Percentiles rank a stretch among this genome's conserved stretches.
These are phyloP conservation scores for Phaeosphaeria sp. DNA, from an alignment of 2,329 filamentous ascomycete species.

Conservation along the genomic window DNA sequence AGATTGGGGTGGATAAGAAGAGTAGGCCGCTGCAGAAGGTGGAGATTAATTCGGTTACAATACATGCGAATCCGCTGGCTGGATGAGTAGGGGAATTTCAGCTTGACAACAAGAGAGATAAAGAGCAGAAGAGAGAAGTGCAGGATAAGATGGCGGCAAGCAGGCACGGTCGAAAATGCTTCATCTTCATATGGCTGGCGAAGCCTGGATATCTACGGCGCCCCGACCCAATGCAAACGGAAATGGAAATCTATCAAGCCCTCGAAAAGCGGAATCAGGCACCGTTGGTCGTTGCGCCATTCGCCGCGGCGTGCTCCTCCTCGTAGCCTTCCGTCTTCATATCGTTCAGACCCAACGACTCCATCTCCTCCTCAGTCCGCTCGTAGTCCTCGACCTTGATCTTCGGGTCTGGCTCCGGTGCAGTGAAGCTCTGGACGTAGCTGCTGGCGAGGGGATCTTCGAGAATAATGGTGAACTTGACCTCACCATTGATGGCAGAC, in stretches of 20 bases:
- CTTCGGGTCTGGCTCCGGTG: conserved; percentile 82
- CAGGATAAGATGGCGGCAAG: neutral
- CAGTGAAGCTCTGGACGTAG: conserved; percentile 87
- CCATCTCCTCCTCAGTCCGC: conserved; percentile 89
- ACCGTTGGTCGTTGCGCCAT: conserved; percentile 27
- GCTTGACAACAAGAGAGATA: too few species aligned
- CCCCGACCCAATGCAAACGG: conserved; percentile 34
- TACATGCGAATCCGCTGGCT: conserved; percentile 82
- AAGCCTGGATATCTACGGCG: conserved; percentile 46
- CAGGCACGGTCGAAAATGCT: conserved; percentile 9
- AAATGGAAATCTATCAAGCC: conserved; percentile 24
- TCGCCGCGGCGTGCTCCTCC: conserved; percentile 48
- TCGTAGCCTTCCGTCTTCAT: conserved; percentile 94
- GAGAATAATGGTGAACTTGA: conserved; percentile 82
- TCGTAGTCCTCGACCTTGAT: conserved; percentile 84
- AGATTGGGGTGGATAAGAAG: conserved; percentile 78
- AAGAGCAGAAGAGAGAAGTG: neutral
- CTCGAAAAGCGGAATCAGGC: conserved; percentile 10
- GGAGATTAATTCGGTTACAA: conserved; percentile 71
- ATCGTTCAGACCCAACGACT: conserved; percentile 86
- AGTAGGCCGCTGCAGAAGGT: conserved; percentile 72
- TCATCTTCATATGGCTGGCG: conserved; percentile 39
- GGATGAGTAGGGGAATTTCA: too few species aligned
- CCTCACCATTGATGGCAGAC: conserved; percentile 78
- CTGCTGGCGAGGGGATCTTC: conserved; percentile 90